A percentile compares a stretch with the other conserved stretches of the same genome.
Evolutionary conservation across 371 early-diverging fungal species (phyloP).

Genomic region (Phascolomyces articulosus): DNA sequence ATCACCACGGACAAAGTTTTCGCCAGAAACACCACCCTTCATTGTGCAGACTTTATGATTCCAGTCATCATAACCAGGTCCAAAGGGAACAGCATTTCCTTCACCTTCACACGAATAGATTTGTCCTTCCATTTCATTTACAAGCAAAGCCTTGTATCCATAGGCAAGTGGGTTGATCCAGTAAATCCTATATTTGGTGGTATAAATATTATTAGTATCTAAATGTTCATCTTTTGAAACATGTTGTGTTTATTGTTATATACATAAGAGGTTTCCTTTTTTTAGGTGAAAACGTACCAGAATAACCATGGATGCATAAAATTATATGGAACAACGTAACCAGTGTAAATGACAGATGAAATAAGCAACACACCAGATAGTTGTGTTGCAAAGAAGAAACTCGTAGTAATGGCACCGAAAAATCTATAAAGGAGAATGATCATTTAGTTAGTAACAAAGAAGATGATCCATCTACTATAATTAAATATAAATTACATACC

Average conservation of each 20-base stretch:
- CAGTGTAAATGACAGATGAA: conserved; percentile 53
- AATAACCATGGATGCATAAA: conserved; percentile 58
- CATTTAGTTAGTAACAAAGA: too few relatives aligned
- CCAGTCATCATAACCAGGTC: conserved; percentile 50
- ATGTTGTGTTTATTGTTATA: too few relatives aligned
- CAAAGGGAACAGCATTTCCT: conserved; percentile 57
- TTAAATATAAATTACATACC: conserved; percentile 24
- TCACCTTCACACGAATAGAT: conserved; percentile 53
- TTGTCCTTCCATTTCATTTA: conserved; percentile 75
- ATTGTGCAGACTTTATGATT: conserved; percentile 67
- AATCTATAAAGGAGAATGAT: conserved; percentile 19
- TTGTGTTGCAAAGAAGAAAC: conserved; percentile 51
- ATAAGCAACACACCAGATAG: conserved; percentile 51
- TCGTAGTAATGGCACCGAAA: conserved; percentile 49
- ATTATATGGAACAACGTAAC: conserved; percentile 42
- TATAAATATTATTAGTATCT: not conserved
- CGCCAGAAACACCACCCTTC: conserved; percentile 57
- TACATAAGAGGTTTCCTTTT: too few relatives aligned
- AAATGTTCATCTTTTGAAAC: too few relatives aligned
- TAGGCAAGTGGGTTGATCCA: conserved; percentile 78
- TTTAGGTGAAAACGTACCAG: conserved; percentile 33
- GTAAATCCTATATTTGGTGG: conserved; percentile 58
- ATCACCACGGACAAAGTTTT: conserved; percentile 56
- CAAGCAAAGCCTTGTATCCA: conserved; percentile 68
- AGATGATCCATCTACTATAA: too few relatives aligned